phyloP scores from a whole-genome alignment of 192 early-diverging fungal species.

The Mortierella hygrophila region DNA sequence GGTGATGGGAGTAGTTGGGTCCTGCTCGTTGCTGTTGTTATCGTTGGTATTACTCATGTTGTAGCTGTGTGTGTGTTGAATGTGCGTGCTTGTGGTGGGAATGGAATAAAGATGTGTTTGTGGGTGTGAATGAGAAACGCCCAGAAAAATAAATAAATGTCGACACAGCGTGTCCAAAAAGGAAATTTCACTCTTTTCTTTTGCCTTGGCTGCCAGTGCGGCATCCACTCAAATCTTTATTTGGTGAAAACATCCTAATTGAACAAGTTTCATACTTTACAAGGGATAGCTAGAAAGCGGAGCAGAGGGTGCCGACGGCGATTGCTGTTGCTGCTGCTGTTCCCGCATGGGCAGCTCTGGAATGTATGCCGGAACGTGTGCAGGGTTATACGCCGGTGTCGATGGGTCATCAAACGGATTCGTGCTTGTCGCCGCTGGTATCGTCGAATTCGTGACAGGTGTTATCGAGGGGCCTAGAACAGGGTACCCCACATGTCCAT shows the following conservation, averaged over 20 bases:
- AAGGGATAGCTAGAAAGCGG: conserved; percentile 2
- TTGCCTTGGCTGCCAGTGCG: not conserved
- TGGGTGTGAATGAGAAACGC: not conserved
- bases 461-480: not conserved
- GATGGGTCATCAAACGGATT: not conserved
- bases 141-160: not conserved
- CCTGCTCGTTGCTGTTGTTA: not conserved
- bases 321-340: not conserved
- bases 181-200: conserved; percentile 13
- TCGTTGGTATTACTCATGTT: conserved; percentile 3
- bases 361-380: not conserved
- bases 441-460: not conserved
- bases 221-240: not conserved
- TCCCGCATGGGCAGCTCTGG: not conserved
- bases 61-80: not conserved
- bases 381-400: conserved; percentile 7
- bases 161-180: conserved; percentile 18
- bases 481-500: not conserved
- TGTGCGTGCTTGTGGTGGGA: not conserved
- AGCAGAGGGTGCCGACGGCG: not conserved
- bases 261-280: not conserved
- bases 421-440: not conserved
- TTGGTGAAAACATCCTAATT: not conserved
- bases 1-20: not conserved
- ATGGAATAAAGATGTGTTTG: not conserved